These are phyloP conservation scores for Pelargonium myrrhifolium DNA, from an alignment of 441 rosid species.

Conservation along the genomic window DNA sequence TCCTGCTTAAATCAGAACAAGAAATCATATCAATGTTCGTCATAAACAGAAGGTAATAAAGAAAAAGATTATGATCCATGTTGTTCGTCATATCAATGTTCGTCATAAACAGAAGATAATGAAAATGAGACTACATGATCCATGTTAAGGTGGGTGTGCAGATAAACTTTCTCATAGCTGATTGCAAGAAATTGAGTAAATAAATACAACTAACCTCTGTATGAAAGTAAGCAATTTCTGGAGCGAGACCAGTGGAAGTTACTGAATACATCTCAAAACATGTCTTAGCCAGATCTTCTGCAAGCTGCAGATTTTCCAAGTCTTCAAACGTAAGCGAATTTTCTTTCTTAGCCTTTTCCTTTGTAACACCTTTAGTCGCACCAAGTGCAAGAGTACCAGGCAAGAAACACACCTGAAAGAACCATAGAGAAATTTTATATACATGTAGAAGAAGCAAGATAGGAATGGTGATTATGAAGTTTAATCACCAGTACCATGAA, in stretches of 20 bases:
- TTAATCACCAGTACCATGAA: too few species aligned
- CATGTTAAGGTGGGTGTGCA: conserved; percentile 4
- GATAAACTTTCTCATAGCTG: neutral
- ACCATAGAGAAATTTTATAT: conserved; percentile 13
- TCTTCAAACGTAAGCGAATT: conserved; percentile 82
- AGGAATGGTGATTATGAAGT: neutral
- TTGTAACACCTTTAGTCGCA: conserved; percentile 83
- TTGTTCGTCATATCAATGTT: too few species aligned
- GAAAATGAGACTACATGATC: neutral
- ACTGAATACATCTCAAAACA: conserved; percentile 93
- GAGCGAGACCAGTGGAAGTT: conserved; percentile 94
- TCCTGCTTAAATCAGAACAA: conserved; percentile 46
- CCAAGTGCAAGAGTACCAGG: conserved; percentile 97
- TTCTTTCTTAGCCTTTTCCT: conserved; percentile 62
- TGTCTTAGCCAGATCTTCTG: conserved; percentile 84
- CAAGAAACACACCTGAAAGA: conserved; percentile 81
- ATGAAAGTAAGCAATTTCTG: conserved; percentile 95
- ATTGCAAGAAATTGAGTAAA: conserved; percentile 9
- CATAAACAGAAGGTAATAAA: conserved; percentile 15
- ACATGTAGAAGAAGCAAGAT: neutral
- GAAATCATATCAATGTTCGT: conserved; percentile 15
- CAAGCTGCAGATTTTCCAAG: conserved; percentile 85
- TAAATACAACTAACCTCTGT: conserved; percentile 48
- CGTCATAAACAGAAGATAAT: too few species aligned
- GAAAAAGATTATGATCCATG: neutral